These are phyloP conservation scores for Thermomyces lanuginosus DNA, from an alignment of 2,329 filamentous ascomycete species.

Conservation along the genomic window DNA sequence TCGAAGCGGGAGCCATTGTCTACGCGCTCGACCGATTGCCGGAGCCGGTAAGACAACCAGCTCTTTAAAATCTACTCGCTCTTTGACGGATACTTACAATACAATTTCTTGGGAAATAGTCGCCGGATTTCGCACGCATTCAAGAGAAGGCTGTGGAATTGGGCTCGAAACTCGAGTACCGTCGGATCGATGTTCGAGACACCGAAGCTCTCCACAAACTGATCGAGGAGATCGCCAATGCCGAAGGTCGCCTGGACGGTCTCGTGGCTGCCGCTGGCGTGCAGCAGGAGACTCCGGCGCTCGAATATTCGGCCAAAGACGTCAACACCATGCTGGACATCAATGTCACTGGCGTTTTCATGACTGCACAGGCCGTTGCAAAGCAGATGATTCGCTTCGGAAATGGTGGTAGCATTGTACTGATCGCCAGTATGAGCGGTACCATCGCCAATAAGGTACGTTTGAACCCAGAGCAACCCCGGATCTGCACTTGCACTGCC, in stretches of 20 bases:
- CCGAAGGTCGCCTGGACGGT: slow-evolving; percentile 60
- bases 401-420: slow-evolving; percentile 43
- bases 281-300: slow-evolving; percentile 66
- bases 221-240: slow-evolving; percentile 50
- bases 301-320: slow-evolving; percentile 56
- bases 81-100: slow-evolving; percentile 37
- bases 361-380: slow-evolving; percentile 47
- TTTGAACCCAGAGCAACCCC: too few relatives aligned
- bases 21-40: slow-evolving; percentile 30
- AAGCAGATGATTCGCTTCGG: slow-evolving; percentile 47
- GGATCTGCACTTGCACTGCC: too few relatives aligned
- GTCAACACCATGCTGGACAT: slow-evolving; percentile 47
- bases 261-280: slow-evolving; percentile 55
- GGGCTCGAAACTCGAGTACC: slow-evolving; percentile 54
- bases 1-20: slow-evolving; percentile 55
- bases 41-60: slow-evolving; percentile 17
- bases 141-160: slow-evolving; percentile 49
- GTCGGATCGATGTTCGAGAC: slow-evolving; percentile 65
- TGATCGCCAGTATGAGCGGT: slow-evolving; percentile 49
- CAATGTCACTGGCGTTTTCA: slow-evolving; percentile 46
- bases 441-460: slow-evolving; percentile 39
- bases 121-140: slow-evolving; percentile 47
- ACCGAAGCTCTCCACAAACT: slow-evolving; percentile 49
- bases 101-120: slow-evolving; percentile 17
- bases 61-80: neutral